These are phyloP conservation scores for Fusarium pseudocircinatum DNA, from an alignment of 2,329 filamentous ascomycete genomes.

Conservation along the genomic window DNA sequence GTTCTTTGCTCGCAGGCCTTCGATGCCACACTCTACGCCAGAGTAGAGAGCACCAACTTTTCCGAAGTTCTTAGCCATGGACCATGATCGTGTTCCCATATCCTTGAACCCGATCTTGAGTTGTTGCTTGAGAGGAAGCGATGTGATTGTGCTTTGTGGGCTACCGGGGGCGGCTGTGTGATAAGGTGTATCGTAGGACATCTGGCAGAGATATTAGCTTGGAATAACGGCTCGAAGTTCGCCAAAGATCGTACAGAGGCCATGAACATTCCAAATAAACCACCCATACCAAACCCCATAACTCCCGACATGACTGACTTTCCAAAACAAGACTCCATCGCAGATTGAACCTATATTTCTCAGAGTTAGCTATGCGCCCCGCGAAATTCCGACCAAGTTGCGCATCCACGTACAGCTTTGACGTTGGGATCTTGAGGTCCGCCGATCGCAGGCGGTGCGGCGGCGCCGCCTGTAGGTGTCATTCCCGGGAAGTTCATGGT, in stretches of 20 bases:
- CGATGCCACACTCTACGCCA: slow-evolving; percentile 95
- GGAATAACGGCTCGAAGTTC: background rate
- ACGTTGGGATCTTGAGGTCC: slow-evolving; percentile 61
- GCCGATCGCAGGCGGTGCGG: slow-evolving; percentile 39
- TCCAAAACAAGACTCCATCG: slow-evolving; percentile 91
- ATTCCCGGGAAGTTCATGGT: slow-evolving; percentile 54
- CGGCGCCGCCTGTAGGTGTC: slow-evolving; percentile 38
- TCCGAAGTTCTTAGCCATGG: slow-evolving; percentile 92
- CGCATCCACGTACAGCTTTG: slow-evolving; percentile 55
- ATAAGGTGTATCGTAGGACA: slow-evolving; percentile 97
- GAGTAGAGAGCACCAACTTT: slow-evolving; percentile 91
- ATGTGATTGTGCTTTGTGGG: slow-evolving; percentile 55
- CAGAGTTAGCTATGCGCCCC: slow-evolving; percentile 7
- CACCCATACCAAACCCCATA: slow-evolving; percentile 94
- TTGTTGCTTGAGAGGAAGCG: slow-evolving; percentile 86
- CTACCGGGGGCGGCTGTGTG: slow-evolving; percentile 59
- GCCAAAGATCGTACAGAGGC: slow-evolving; percentile 74
- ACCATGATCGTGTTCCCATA: slow-evolving; percentile 86
- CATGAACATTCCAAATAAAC: slow-evolving; percentile 97
- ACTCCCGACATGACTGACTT: slow-evolving; percentile 91
- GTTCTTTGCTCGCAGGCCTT: slow-evolving; percentile 92
- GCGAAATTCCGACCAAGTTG: background rate
- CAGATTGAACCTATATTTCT: slow-evolving; percentile 73
- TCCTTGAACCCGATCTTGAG: slow-evolving; percentile 88
- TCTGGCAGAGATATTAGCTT: slow-evolving; percentile 62